Base-by-base conservation (phyloP, 2,329 filamentous ascomycete genomes). In the Hortaea sp. region DNA sequence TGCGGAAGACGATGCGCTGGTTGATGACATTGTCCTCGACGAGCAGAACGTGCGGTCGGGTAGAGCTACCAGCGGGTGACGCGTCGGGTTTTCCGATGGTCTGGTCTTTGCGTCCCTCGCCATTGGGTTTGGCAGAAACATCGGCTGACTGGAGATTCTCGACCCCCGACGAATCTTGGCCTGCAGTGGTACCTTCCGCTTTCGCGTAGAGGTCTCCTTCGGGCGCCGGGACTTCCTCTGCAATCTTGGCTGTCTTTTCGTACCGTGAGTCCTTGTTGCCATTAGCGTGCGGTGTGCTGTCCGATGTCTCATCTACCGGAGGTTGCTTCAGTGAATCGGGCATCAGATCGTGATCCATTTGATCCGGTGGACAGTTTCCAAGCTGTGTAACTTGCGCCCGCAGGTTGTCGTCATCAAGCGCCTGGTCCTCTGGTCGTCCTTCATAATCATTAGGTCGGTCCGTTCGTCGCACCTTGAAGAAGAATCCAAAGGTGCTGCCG, bases 401-500 rank as follows among this genome's bases (percentile, higher is more conserved):
- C 12, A 50, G 27, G 7, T 43, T 12, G 3, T 46, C 41, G 5
- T 47, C 13, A 28, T 28, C 43, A n/a, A 43, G 9, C 10, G 37
- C 37, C 28, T 49, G 28, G 7, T 49, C 38, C 29, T 51, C 46
- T 10, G 41, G 28, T n/a, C 44, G 29, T 11, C 42, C 48, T 9
- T 46, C 28, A 32, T 44, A 34, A 32, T 46, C 45, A 9, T 51
- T 46, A 13, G 53, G 53, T 6, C 42, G 56, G 7, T 34, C 35
- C 10, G 45, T 13, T 20, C 11, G 44, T 44, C n/a, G 49, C 35
- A 54, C 53, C 39, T 52, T 56, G 55, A 71, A 62, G 53, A 69
- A 72, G 54, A 72, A 72, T 1, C 63, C 67, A 48, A 73, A 72
- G 0, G 66, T 70, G 7, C 63, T 66, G 7, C 62, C 62, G 30